Evolutionary conservation across 2,329 filamentous ascomycete species (phyloP), one percentile per base, ranked within the genome.

Genomic region (Thyridium curvatum): DNA sequence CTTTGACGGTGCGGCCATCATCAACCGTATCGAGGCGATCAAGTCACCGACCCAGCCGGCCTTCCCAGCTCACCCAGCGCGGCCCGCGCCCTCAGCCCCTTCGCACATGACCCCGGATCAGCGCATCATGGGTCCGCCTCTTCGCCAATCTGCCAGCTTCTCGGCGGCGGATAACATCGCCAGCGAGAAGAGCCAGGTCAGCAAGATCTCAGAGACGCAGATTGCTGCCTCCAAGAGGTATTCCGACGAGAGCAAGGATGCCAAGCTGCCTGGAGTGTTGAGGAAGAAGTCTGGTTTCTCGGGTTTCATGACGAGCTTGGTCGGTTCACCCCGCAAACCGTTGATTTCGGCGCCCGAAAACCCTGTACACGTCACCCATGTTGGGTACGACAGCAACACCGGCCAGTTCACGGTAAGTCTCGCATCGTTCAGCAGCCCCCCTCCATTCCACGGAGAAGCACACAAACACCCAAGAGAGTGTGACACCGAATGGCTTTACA

Each of bases 341-440:
- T 80, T 91, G 61, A 98, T 98, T 53, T 97, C 93, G n/a, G 87
- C 89, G 30, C 93, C 93, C 39, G 90, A 95, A 63, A 97, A 98
- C 54, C 93, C 93, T 35, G 89, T 97, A 43, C 93, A 97, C 65
- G 87, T 98, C 53, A 97, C 91, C 41, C 93, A 98, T 63, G 93
- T 98, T 49, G 91, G 91, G 52, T 96, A 95, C 61, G 91, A 98
- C 64, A 94, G 93, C 65, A 77, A 86, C 54, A 97, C 93, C 4
- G 93, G 93, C 49, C 87, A 95, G 65, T 98, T 95, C 62, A 97
- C 91, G 41, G 89, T 94, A 72, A 56, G 82, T 76, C 38, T 42
- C 13, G 13, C 16, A 37, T 32, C n/a, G n/a, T n/a, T n/a, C n/a
- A n/a, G n/a, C n/a, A n/a, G n/a, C n/a, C n/a, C n/a, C n/a, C n/a